A percentile compares a stretch with the other conserved stretches of the same genome.
Conservation (phyloP, 148 eudicot genomes). For the Fagopyrum homotropicum region DNA sequence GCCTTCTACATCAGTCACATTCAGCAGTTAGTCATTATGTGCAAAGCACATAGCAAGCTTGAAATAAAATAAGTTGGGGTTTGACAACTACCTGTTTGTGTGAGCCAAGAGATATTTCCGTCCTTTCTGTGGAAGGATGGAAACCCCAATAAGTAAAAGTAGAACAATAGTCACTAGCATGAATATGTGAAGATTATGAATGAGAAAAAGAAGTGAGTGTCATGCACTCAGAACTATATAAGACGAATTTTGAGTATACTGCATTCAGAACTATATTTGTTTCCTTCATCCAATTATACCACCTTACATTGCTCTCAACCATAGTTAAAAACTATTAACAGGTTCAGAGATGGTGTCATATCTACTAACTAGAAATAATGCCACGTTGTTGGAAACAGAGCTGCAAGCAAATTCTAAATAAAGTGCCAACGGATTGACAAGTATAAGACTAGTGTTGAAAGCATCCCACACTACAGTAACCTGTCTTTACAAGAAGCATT, state of each 20-base stretch:
- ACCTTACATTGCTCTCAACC: background rate
- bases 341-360: background rate
- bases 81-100: slow-evolving; percentile 10
- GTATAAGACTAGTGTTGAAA: background rate
- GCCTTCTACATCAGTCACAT: slow-evolving; percentile 38
- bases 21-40: slow-evolving; percentile 1
- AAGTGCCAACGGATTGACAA: background rate
- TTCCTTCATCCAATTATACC: background rate
- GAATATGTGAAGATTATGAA: background rate
- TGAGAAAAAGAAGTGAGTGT: background rate
- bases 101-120: background rate
- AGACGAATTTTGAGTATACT: background rate
- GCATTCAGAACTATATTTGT: background rate
- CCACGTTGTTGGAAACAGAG: background rate
- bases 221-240: background rate
- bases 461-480: background rate
- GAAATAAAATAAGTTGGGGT: background rate
- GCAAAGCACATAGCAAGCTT: background rate
- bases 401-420: background rate
- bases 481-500: background rate
- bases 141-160: background rate
- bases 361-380: background rate
- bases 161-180: background rate
- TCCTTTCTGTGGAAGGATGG: slow-evolving; percentile 2
- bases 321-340: background rate